Evolutionary conservation across 441 rosid genomes (phyloP), one percentile per base, ranked within the genome.

Genomic region (Jatropha multifida): DNA sequence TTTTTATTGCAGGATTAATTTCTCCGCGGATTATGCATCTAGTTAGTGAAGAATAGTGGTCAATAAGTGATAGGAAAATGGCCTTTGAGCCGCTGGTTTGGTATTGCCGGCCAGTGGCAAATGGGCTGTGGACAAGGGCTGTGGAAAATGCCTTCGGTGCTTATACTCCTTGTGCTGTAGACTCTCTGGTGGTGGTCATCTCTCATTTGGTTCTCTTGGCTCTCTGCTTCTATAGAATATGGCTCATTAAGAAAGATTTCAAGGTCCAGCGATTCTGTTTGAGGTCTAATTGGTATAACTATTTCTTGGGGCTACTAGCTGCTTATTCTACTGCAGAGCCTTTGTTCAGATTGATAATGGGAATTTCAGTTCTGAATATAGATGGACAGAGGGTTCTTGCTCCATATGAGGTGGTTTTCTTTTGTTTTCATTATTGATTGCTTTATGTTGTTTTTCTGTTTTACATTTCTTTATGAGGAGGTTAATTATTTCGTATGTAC

Each of bases 121-220:
- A 84, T 87, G 98, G 98, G 72, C 69, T 83, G 71, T 96, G 99
- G 99, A 76, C 94, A 11, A 90, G 81, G 74, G 83, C 83, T 14
- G 97, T 86, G 70, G 88, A 88, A 76, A 91, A 89, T 82, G 97
- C 97, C 38, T 92, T 96, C 78, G 99, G 99, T 63, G 90, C 88
- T 27, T 94, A 90, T 86, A 94, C 98, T 65, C 99, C 99, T 54
- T 94, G 99, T 79, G 95, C 92, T 54, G 81, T 94, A 23, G 95
- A 92, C 77, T 85, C 93, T 62, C 72, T 92, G 77, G 99, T 94
- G 74, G 63, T 96, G 51, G 82, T 84, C 10, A 37, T 90, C 66
- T 87, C 97, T 74, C 90, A 94, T 77, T 66, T 94, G 86, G 87
- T 78, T 72, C 86, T 96, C 67, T 78, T 90, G 86, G 84, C 85